Evolutionary conservation across 2,329 filamentous ascomycete species (phyloP).

Genomic region (Sodiomyces alkalinus): DNA sequence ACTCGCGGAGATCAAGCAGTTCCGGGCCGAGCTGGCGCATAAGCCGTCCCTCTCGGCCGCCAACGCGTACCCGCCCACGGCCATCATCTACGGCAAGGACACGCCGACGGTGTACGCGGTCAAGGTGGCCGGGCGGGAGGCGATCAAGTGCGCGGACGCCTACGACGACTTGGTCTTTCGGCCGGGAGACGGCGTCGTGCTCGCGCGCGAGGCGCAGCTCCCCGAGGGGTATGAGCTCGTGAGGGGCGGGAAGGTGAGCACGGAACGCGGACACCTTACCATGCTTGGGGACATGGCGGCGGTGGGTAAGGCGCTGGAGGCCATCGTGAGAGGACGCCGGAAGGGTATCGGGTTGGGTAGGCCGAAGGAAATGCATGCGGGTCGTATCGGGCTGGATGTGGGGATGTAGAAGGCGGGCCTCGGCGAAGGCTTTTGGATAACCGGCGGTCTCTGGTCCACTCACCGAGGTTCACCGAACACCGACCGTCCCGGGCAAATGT

Average conservation of each 20-base stretch:
- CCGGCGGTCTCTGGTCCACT: too few species aligned
- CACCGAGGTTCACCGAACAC: too few species aligned
- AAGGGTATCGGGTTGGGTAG: constrained; percentile 57
- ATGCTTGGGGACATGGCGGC: constrained; percentile 73
- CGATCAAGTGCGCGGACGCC: constrained; percentile 58
- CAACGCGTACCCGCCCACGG: constrained; percentile 72
- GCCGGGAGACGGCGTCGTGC: constrained; percentile 75
- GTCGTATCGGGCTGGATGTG: too few species aligned
- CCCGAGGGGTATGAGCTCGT: constrained; percentile 65
- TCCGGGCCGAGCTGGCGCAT: constrained; percentile 62
- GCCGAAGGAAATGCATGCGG: too few species aligned
- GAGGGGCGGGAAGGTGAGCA: constrained; percentile 58
- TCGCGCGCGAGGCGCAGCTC: constrained; percentile 74
- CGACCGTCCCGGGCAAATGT: too few species aligned
- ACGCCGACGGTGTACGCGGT: constrained; percentile 77
- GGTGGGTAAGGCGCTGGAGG: constrained; percentile 58
- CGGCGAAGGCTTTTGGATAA: too few species aligned
- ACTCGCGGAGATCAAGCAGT: constrained; percentile 53
- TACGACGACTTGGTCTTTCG: constrained; percentile 83
- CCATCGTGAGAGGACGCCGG: constrained; percentile 48
- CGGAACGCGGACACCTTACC: constrained; percentile 75
- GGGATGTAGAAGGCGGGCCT: too few species aligned
- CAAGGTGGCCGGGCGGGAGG: constrained; percentile 55
- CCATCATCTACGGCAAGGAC: constrained; percentile 74
- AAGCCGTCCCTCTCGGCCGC: constrained; percentile 37